A percentile compares a stretch with the other conserved stretches of the same genome.
These are phyloP conservation scores for Ceratopteris richardii DNA, from an alignment of 75 land plant species.

Conservation along the genomic window DNA sequence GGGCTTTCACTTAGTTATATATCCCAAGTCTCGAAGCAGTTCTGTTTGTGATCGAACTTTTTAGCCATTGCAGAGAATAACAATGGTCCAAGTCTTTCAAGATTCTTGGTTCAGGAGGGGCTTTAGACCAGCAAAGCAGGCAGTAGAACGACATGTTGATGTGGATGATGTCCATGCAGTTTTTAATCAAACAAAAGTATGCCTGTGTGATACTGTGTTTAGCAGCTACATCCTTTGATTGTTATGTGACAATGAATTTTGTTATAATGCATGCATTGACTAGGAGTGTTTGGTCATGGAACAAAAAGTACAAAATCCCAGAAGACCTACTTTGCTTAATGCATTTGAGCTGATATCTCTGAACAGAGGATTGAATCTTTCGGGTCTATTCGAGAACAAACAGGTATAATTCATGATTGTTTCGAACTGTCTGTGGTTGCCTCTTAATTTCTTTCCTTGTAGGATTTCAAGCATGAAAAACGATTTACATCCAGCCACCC, in stretches of 20 bases:
- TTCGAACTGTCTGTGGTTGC: too few relatives aligned
- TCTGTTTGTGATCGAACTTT: background rate
- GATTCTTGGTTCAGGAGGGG: slow-evolving; percentile 90
- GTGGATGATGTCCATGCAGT: slow-evolving; percentile 80
- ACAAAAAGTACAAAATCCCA: slow-evolving; percentile 17
- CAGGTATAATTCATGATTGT: slow-evolving; percentile 14
- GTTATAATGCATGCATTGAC: too few relatives aligned
- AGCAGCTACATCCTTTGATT: slow-evolving; percentile 28
- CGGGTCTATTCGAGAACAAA: slow-evolving; percentile 48
- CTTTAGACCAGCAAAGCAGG: slow-evolving; percentile 55
- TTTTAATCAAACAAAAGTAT: slow-evolving; percentile 54
- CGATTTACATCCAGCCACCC: slow-evolving; percentile 26
- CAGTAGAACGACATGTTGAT: slow-evolving; percentile 43
- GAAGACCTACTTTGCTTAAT: slow-evolving; percentile 38
- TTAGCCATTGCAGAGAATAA: slow-evolving; percentile 55
- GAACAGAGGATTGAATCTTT: slow-evolving; percentile 53
- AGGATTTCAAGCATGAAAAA: slow-evolving; percentile 22
- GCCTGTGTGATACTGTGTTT: too few relatives aligned
- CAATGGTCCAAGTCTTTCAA: slow-evolving; percentile 55
- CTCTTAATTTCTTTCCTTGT: too few relatives aligned
- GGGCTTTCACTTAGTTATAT: background rate
- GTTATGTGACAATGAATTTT: too few relatives aligned
- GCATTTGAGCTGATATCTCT: slow-evolving; percentile 75
- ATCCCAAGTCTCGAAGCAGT: background rate
- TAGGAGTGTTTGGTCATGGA: slow-evolving; percentile 8